Base-by-base conservation (phyloP, 2,329 filamentous ascomycete genomes). In the Penicillium sp. region DNA sequence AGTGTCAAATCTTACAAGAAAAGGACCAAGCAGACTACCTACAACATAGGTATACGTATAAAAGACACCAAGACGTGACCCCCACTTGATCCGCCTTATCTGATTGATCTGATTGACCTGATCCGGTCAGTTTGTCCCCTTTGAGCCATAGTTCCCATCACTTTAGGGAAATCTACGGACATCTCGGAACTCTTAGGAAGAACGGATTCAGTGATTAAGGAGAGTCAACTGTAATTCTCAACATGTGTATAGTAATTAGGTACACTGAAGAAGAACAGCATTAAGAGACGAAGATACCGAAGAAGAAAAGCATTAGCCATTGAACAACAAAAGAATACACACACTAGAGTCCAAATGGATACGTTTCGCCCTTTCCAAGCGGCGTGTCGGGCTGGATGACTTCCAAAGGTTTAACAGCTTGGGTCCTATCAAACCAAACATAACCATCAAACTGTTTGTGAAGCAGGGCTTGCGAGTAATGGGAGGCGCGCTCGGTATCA, bases 361-460 rank as follows among this genome's bases (percentile, higher is more conserved):
- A 82, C 0, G 80, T 82, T 64, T 82, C 80, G 5, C 75, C 78
- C 49, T 67, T 68, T 27, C 75, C 76, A 50, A 80, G 60, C 0
- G 74, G 60, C 15, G 76, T 76, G 23, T 67, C 65, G 2, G 80
- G 79, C 63, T 82, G 79, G 10, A 75, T 72, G 6, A 60, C 73
- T 65, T 82, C 79, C 50, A 82, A 70, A 2, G 78, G 71, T 23
- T 72, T 63, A 2, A 83, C 78, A 10, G 78, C 79, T 19, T 68
- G 65, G 4, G 78, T 79, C 55, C 65, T 59, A 66, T 82, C 79
- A 57, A 83, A 81, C 78, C 80, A 83, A 4, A 82, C 62, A 55
- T 76, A 77, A 1, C 72, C 79, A 62, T 82, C 80, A 55, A 82
- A 78, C 68, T 83, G 81, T 45, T 77, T 70, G 40, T 78, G 72